These are phyloP conservation scores for Hypholoma sublateritium DNA, from an alignment of 768 basidiomycete genomes.

Conservation along the genomic window DNA sequence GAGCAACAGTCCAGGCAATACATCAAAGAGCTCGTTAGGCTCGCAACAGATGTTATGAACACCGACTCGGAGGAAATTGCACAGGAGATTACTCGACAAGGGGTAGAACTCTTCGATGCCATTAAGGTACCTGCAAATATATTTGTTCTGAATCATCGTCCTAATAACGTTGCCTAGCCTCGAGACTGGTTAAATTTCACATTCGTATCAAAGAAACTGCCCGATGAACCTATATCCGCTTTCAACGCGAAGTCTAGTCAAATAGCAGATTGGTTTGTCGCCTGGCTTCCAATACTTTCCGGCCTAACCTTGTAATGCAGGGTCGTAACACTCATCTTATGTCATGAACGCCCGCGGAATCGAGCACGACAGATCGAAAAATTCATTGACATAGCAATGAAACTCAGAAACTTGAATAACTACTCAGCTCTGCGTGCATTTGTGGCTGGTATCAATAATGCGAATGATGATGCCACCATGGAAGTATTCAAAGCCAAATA, in stretches of 20 bases:
- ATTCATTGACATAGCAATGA: constrained; percentile 80
- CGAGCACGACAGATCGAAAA: constrained; percentile 87
- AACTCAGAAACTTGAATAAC: constrained; percentile 82
- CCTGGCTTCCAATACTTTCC: neutral
- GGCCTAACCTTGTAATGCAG: constrained; percentile 36
- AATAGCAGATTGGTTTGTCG: constrained; percentile 74
- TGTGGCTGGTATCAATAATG: constrained; percentile 89
- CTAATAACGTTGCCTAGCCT: constrained; percentile 49
- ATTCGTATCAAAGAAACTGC: constrained; percentile 66
- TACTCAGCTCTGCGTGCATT: constrained; percentile 92
- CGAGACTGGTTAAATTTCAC: constrained; percentile 86
- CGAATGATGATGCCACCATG: constrained; percentile 78
- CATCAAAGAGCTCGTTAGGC: constrained; percentile 59
- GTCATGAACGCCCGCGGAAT: constrained; percentile 73
- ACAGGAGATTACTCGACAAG: constrained; percentile 80
- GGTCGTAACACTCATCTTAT: constrained; percentile 89
- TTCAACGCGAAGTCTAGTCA: constrained; percentile 82
- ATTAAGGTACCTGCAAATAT: constrained; percentile 60
- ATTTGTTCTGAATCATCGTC: constrained; percentile 6
- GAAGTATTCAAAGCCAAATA: constrained; percentile 66
- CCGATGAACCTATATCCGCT: constrained; percentile 69
- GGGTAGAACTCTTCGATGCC: constrained; percentile 64
- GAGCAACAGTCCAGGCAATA: constrained; percentile 55
- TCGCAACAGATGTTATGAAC: constrained; percentile 56
- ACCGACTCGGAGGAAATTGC: constrained; percentile 71